Conservation (phyloP, 2,329 filamentous ascomycete species). For the Neocucurbitaria cava region DNA sequence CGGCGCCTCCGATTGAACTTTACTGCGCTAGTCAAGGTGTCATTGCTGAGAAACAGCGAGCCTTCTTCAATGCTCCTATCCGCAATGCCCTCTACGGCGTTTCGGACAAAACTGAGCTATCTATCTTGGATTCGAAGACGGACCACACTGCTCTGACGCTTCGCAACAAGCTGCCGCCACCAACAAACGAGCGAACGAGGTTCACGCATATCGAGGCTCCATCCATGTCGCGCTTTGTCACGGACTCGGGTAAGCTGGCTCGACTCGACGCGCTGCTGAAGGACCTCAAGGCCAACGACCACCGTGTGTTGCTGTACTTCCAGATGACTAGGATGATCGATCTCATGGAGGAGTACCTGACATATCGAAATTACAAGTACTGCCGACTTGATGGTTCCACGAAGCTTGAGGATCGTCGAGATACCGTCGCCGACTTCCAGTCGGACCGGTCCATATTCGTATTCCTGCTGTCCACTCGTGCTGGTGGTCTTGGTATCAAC, state of each 20-base stretch:
- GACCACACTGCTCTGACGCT: conserved; percentile 70
- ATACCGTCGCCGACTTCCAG: conserved; percentile 97
- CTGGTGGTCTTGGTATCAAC: conserved; percentile 97
- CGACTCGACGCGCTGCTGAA: conserved; percentile 87
- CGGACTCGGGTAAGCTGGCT: conserved; percentile 94
- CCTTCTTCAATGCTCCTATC: conserved; percentile 79
- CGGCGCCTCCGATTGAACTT: conserved; percentile 86
- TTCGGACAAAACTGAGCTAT: conserved; percentile 69
- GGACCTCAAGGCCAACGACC: conserved; percentile 87
- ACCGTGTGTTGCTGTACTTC: conserved; percentile 97
- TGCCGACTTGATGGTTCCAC: conserved; percentile 95
- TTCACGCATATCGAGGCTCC: conserved; percentile 93
- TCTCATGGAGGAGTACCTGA: conserved; percentile 98
- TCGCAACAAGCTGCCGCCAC: conserved; percentile 73
- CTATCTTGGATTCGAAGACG: conserved; percentile 75
- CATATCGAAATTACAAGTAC: conserved; percentile 99
- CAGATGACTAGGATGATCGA: conserved; percentile 99
- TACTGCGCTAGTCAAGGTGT: conserved; percentile 73
- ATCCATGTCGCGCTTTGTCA: conserved; percentile 97
- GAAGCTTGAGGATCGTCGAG: conserved; percentile 93
- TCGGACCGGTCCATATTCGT: conserved; percentile 94
- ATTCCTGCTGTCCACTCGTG: conserved; percentile 93
- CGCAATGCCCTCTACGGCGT: conserved; percentile 77
- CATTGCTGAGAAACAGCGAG: conserved; percentile 70
- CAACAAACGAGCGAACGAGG: conserved; percentile 79